phyloP scores from a whole-genome alignment of 257 asterid genomes.

The Nicotiana otophora region DNA sequence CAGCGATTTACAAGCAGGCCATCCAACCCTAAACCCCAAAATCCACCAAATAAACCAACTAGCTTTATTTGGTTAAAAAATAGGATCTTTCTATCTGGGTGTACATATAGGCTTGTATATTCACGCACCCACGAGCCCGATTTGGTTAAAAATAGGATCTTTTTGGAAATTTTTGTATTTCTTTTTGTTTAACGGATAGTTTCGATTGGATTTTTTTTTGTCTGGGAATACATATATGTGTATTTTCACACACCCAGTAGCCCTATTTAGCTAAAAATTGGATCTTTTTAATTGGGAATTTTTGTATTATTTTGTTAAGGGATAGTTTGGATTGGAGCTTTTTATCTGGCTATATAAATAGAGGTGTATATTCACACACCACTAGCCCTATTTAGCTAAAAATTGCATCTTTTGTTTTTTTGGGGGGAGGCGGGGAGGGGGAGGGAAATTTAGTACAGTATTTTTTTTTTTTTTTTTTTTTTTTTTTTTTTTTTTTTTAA shows the following conservation, averaged over 20 bases:
- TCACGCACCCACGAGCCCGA: background rate
- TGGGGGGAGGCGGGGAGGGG: too few relatives aligned
- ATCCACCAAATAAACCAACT: background rate
- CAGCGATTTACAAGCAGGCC: background rate
- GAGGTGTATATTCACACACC: background rate
- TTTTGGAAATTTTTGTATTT: background rate
- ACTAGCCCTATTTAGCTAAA: background rate
- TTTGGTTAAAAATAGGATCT: background rate
- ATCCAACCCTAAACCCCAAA: background rate
- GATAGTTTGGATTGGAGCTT: background rate
- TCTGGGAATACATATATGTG: background rate
- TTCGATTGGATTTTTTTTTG: background rate
- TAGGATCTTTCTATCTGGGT: background rate
- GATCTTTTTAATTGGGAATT: background rate
- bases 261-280: background rate
- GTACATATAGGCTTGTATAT: background rate
- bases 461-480: background rate
- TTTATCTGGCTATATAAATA: background rate
- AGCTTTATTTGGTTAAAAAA: too few relatives aligned
- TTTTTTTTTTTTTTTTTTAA: background rate
- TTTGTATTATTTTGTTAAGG: background rate
- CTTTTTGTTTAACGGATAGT: background rate
- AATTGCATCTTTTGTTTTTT: background rate
- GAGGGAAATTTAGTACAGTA: background rate
- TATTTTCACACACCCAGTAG: background rate